Conservation (phyloP, 164 flowering plant species). For the Akebia trifoliata region DNA sequence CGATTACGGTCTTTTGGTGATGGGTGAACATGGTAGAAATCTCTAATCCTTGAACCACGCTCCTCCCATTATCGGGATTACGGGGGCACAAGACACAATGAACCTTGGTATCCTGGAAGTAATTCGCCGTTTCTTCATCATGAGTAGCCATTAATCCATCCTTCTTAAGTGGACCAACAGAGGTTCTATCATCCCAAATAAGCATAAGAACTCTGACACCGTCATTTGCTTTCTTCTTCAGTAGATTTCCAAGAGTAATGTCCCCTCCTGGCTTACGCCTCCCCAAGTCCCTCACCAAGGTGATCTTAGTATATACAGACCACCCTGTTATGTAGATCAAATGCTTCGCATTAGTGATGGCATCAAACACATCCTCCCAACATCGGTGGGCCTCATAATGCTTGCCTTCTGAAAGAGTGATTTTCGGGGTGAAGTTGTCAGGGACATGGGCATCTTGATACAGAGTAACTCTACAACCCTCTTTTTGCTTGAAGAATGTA, state of each 20-base stretch:
- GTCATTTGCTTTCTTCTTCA: conserved; percentile 8
- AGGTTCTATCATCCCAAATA: conserved; percentile 5
- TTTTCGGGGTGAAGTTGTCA: not conserved
- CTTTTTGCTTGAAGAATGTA: conserved; percentile 4
- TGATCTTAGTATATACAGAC: conserved; percentile 6
- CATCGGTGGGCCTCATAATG: conserved; percentile 2
- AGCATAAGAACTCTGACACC: conserved; percentile 9
- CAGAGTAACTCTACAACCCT: conserved; percentile 5
- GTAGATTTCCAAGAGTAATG: conserved; percentile 4
- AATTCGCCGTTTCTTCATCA: conserved; percentile 3
- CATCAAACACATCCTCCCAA: conserved; percentile 8
- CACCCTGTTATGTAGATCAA: conserved; percentile 3
- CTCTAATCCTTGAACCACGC: conserved; percentile 5
- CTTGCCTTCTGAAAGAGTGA: conserved; percentile 1
- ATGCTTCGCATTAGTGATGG: conserved; percentile 7
- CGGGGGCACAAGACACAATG: conserved; percentile 8
- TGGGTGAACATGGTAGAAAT: conserved; percentile 5
- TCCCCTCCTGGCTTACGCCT: not conserved
- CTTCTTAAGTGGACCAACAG: not conserved
- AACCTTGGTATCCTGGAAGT: not conserved
- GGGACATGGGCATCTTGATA: conserved; percentile 9
- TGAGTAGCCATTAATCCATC: conserved; percentile 6
- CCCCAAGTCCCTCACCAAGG: conserved; percentile 6
- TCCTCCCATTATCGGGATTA: not conserved
- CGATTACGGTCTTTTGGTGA: conserved; percentile 7